A percentile compares a stretch with the other conserved stretches of the same genome.
phyloP scores from a whole-genome alignment of 2,329 filamentous ascomycete genomes.

The Teratosphaeriaceae sp. region DNA sequence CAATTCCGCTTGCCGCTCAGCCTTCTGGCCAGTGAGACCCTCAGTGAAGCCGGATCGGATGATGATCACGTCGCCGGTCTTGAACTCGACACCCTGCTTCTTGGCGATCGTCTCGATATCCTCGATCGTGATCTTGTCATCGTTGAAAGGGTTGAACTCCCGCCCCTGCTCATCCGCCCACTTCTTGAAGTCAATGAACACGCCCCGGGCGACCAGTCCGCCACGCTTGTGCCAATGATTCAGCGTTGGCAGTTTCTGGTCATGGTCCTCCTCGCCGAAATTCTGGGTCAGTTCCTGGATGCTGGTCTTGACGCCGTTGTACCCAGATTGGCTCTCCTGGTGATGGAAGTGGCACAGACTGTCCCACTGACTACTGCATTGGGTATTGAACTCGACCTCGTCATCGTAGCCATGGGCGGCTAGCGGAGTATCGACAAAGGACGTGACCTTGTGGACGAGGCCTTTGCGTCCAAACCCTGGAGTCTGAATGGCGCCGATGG shows the following conservation, averaged over 20 bases:
- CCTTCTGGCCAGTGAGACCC: constrained; percentile 35
- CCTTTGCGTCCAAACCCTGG: constrained; percentile 30
- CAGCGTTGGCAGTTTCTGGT: constrained; percentile 24
- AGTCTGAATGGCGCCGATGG: constrained; percentile 29
- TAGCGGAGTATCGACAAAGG: constrained; percentile 30
- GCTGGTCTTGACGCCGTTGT: constrained; percentile 42
- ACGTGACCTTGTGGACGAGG: constrained; percentile 30
- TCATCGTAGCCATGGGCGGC: constrained; percentile 37
- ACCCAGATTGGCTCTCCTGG: constrained; percentile 37
- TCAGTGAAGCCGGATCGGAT: constrained; percentile 48
- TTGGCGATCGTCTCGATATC: constrained; percentile 40
- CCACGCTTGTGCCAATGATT: constrained; percentile 46
- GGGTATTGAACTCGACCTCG: constrained; percentile 42
- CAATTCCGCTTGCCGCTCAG: constrained; percentile 32
- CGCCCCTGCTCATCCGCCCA: constrained; percentile 55
- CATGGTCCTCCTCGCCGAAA: constrained; percentile 24
- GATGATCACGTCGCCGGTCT: constrained; percentile 51
- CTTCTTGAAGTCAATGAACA: constrained; percentile 50
- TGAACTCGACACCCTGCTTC: constrained; percentile 38
- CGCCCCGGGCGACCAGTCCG: constrained; percentile 49
- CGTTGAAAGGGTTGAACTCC: constrained; percentile 49
- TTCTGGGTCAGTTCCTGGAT: constrained; percentile 21
- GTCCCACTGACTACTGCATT: constrained; percentile 41
- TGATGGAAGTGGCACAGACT: constrained; percentile 37
- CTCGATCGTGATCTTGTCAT: constrained; percentile 36